These are phyloP conservation scores for Tubosaeta brunneosetosa DNA, from an alignment of 768 basidiomycete species.

Conservation along the genomic window DNA sequence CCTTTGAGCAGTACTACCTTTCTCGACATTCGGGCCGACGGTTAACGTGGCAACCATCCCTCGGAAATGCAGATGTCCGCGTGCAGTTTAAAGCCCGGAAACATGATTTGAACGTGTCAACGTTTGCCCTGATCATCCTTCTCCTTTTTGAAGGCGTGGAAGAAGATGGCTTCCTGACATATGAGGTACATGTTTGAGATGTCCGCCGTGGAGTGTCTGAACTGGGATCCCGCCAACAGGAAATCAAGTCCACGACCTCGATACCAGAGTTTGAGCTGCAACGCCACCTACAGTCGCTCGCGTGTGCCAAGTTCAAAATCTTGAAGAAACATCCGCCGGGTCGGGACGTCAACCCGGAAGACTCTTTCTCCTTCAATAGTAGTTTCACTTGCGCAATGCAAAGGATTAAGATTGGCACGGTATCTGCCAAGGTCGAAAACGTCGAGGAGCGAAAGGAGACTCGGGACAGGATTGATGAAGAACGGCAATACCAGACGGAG, in stretches of 20 bases:
- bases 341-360: slow-evolving; percentile 69
- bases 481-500: slow-evolving; percentile 84
- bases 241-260: slow-evolving; percentile 70
- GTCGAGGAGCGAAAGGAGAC: slow-evolving; percentile 88
- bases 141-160: slow-evolving; percentile 75
- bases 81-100: slow-evolving; percentile 71
- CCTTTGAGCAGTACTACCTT: slow-evolving; percentile 88
- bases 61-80: slow-evolving; percentile 87
- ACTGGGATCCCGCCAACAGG: slow-evolving; percentile 43
- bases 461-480: slow-evolving; percentile 84
- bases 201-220: background rate
- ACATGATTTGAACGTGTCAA: slow-evolving; percentile 92
- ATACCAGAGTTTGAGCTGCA: slow-evolving; percentile 77
- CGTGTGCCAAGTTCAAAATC: slow-evolving; percentile 91
- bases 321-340: slow-evolving; percentile 88
- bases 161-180: slow-evolving; percentile 69
- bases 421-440: slow-evolving; percentile 84
- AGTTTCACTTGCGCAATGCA: slow-evolving; percentile 78
- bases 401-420: slow-evolving; percentile 89
- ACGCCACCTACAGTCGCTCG: slow-evolving; percentile 92
- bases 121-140: slow-evolving; percentile 81
- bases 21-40: slow-evolving; percentile 85
- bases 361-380: slow-evolving; percentile 87
- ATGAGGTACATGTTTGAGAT: slow-evolving; percentile 48
- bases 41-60: slow-evolving; percentile 85